Evolutionary conservation across 495 filamentous ascomycete species (phyloP), one percentile per base, ranked within the genome.

Genomic region (Xylaria flabelliformis): DNA sequence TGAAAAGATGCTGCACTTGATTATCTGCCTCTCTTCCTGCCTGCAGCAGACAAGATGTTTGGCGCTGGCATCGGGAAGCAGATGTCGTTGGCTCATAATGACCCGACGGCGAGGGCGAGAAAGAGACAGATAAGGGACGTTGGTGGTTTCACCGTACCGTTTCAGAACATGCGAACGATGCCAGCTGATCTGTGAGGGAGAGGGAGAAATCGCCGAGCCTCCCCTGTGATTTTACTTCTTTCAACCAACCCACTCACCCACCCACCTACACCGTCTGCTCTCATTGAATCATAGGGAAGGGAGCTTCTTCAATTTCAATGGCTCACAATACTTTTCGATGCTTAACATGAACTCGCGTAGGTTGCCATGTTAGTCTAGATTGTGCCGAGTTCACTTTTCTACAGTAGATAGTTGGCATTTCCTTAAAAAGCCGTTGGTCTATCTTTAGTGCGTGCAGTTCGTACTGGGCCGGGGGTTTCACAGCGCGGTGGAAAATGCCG

Each of bases 101-200:
- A 56, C 56, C 48, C 46, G 29, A 44, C 53, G 64, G 44, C 39
- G 15, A 50, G 48, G 62, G 21, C 3, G 42, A 48, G 24, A 41
- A 12, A 29, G 65, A 56, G 34, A 9, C 21, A 5, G 64, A 36
- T 41, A 56, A 44, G 48, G 65, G 50, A 42, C 36, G 34, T n/a
- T 50, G 36, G n/a, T 24, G 50, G 65, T 67, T 67, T 67, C 65
- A 67, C 32, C 13, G 50, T 67, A n/a, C 48, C 15, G 65, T 67
- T 67, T 67, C 65, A 67, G 65, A 66, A 56, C 8, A 39, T 42
- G 50, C n/a, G 34, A 42, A 41, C 50, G 19, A 34, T 10, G 50
- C 46, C 17, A 26, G 41, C 24, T 64, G 21, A n/a, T 62, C 26
- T 59, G 39, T 21, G 39, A 42, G 21, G 21, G 39, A 39, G 39